phyloP scores from a whole-genome alignment of 169 alveolate genomes.

The Eimeria mitis region DNA sequence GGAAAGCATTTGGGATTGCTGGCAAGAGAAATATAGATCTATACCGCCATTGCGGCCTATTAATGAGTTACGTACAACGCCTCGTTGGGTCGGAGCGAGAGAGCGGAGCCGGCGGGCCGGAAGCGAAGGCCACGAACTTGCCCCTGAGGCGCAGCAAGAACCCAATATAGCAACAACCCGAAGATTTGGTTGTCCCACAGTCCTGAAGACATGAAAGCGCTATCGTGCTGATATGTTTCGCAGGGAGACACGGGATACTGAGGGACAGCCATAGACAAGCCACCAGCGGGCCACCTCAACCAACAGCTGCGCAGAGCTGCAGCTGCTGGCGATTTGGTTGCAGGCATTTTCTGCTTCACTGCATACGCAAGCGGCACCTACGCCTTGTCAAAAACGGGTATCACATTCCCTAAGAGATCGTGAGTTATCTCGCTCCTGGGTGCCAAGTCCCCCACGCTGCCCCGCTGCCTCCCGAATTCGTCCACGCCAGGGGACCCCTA shows the following conservation, averaged over 20 bases:
- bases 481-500: constrained; percentile 24
- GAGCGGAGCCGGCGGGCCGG: constrained; percentile 70
- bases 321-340: background rate
- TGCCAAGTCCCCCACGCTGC: constrained; percentile 58
- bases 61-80: constrained; percentile 6
- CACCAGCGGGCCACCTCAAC: background rate
- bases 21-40: background rate
- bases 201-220: background rate
- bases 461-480: constrained; percentile 65
- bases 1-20: background rate
- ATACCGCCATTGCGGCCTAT: background rate
- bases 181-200: background rate
- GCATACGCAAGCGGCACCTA: background rate
- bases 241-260: background rate
- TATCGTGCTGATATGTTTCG: background rate
- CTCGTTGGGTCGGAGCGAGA: constrained; percentile 51
- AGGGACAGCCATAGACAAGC: background rate
- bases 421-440: constrained; percentile 53
- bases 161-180: background rate
- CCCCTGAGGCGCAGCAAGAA: constrained; percentile 16
- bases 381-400: constrained; percentile 52
- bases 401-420: constrained; percentile 46
- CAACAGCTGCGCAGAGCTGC: background rate
- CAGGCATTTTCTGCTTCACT: background rate
- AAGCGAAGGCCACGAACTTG: constrained; percentile 52